Percentiles rank a stretch among this genome's conserved stretches.
Evolutionary conservation across 306 rosid genomes (phyloP).

Genomic region (Myrica gale): DNA sequence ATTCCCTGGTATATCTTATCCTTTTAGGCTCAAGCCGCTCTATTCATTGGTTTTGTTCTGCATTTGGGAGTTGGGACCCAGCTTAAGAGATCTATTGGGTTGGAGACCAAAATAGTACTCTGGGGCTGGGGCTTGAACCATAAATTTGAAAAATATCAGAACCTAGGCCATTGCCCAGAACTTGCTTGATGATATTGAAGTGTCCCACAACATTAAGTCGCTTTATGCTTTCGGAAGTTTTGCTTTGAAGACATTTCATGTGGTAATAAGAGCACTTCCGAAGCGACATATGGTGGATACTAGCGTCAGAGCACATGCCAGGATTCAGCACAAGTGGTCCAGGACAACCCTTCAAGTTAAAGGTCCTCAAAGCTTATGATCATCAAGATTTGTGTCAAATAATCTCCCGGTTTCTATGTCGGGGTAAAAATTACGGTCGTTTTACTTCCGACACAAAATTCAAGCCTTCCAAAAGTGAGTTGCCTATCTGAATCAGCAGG

Average conservation of each 20-base stretch:
- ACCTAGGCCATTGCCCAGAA: background rate
- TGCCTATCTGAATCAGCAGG: background rate
- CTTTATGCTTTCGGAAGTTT: background rate
- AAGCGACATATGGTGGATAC: background rate
- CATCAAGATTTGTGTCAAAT: background rate
- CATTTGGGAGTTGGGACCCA: no score
- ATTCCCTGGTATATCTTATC: background rate
- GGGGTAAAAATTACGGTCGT: no score
- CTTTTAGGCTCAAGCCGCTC: background rate
- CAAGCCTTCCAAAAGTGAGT: background rate
- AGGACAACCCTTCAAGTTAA: background rate
- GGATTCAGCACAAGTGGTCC: conserved; percentile 2
- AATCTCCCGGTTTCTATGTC: no score
- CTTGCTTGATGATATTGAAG: background rate
- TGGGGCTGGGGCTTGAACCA: no score
- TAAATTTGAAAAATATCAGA: background rate
- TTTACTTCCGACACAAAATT: no score
- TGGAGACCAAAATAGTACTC: no score
- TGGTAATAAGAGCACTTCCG: background rate
- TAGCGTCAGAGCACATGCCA: background rate
- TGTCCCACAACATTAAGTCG: background rate
- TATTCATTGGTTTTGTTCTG: no score
- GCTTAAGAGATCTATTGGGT: no score
- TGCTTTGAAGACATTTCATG: background rate
- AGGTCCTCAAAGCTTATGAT: background rate